Conservation (phyloP, 2,329 filamentous ascomycete species). For the Mariannaea elegans region DNA sequence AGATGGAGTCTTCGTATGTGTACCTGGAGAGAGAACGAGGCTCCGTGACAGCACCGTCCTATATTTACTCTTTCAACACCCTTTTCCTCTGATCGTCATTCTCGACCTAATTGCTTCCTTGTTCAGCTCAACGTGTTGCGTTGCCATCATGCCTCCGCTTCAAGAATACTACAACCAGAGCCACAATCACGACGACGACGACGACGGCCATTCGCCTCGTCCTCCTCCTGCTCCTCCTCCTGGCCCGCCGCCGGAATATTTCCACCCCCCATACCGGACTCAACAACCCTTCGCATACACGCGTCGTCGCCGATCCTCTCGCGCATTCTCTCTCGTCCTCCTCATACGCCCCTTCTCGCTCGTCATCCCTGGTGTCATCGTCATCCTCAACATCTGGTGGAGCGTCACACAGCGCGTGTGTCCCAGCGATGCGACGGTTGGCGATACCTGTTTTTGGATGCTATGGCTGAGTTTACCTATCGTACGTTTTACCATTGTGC, state of each 20-base stretch:
- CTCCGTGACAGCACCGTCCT: no score
- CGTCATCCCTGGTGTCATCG: slow-evolving; percentile 45
- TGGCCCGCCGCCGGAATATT: slow-evolving; percentile 21
- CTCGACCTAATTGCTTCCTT: no score
- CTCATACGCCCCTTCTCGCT: slow-evolving; percentile 32
- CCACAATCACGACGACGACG: background rate
- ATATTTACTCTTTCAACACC: no score
- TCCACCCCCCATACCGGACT: slow-evolving; percentile 19
- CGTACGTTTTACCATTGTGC: slow-evolving; percentile 14
- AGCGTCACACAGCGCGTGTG: slow-evolving; percentile 33
- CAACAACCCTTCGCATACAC: background rate
- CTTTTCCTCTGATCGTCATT: no score
- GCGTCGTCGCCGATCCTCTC: slow-evolving; percentile 9
- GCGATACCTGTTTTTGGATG: slow-evolving; percentile 33
- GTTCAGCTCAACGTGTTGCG: no score
- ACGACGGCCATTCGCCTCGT: background rate
- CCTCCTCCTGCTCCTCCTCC: background rate
- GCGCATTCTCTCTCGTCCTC: slow-evolving; percentile 19
- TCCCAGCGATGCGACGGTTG: slow-evolving; percentile 21
- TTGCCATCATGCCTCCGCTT: background rate
- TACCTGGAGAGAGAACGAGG: no score
- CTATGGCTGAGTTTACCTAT: slow-evolving; percentile 38
- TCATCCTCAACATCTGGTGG: slow-evolving; percentile 54
- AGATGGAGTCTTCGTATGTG: no score
- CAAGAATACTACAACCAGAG: background rate